phyloP scores from a whole-genome alignment of 305 asterid genomes.

The Petunia hybrid region DNA sequence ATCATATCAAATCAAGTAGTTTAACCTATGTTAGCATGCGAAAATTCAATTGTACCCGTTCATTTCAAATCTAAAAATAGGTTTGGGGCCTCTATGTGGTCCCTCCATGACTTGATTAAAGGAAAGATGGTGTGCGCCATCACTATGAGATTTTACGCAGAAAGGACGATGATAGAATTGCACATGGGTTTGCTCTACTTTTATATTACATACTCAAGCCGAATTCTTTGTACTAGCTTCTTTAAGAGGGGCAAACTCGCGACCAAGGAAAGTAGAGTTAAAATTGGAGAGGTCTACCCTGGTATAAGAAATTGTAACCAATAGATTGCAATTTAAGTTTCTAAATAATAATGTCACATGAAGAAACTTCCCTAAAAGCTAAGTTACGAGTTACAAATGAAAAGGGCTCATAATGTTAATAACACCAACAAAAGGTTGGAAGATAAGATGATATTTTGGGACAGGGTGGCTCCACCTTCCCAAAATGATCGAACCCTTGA shows the following conservation, averaged over 20 bases:
- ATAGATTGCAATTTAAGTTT: not conserved
- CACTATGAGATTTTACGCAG: not conserved
- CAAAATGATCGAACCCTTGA: not conserved
- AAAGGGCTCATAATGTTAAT: not conserved
- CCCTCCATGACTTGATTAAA: too few relatives aligned
- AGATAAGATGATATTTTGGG: not conserved
- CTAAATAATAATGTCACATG: not conserved
- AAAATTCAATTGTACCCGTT: too few relatives aligned
- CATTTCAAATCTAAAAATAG: too few relatives aligned
- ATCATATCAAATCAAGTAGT: too few relatives aligned
- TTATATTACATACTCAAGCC: not conserved
- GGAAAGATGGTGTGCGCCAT: not conserved
- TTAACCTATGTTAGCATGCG: too few relatives aligned
- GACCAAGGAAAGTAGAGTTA: too few relatives aligned
- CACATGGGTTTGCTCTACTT: not conserved
- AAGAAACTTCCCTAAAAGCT: not conserved
- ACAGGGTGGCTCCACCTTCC: slow-evolving; percentile 4
- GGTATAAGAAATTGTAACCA: not conserved
- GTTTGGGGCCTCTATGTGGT: too few relatives aligned
- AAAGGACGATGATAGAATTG: not conserved
- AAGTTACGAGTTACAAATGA: not conserved
- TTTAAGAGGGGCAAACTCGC: not conserved
- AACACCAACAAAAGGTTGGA: not conserved
- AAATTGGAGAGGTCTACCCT: not conserved
- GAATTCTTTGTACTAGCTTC: not conserved